phyloP scores from a whole-genome alignment of 768 basidiomycete genomes.

The Leccinum incarnatum region DNA sequence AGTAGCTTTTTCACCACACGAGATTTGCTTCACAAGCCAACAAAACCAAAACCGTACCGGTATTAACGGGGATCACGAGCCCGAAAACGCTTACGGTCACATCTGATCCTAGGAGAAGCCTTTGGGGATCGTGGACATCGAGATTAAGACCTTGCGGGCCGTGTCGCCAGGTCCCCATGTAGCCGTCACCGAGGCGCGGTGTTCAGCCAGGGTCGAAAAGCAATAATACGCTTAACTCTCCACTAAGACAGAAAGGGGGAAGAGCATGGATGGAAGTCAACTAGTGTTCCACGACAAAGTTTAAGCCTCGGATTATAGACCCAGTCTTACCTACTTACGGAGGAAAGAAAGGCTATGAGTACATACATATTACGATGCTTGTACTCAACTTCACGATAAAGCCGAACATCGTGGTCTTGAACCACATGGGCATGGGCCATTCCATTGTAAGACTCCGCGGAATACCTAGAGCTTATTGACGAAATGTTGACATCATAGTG shows the following conservation, averaged over 20 bases:
- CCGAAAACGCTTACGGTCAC: neutral
- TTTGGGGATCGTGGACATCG: neutral
- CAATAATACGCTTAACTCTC: neutral
- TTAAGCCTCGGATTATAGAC: neutral
- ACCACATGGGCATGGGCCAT: neutral
- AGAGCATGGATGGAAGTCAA: neutral
- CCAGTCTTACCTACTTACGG: neutral
- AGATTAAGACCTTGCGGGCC: conserved; percentile 7
- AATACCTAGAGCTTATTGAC: neutral
- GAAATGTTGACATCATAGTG: neutral
- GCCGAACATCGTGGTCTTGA: neutral
- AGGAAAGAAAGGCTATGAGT: neutral
- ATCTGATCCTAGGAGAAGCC: neutral
- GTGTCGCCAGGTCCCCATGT: neutral
- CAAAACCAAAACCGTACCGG: neutral
- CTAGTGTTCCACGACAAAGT: neutral
- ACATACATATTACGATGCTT: neutral
- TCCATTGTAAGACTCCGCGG: conserved; percentile 6
- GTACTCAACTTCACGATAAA: neutral
- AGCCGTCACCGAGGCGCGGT: neutral
- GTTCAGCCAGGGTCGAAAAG: neutral
- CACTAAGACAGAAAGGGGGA: neutral
- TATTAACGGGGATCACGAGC: neutral
- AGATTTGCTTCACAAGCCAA: neutral
- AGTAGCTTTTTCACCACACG: neutral